These are phyloP conservation scores for Tetracladium setigerum DNA, from an alignment of 495 filamentous ascomycete species.

Conservation along the genomic window DNA sequence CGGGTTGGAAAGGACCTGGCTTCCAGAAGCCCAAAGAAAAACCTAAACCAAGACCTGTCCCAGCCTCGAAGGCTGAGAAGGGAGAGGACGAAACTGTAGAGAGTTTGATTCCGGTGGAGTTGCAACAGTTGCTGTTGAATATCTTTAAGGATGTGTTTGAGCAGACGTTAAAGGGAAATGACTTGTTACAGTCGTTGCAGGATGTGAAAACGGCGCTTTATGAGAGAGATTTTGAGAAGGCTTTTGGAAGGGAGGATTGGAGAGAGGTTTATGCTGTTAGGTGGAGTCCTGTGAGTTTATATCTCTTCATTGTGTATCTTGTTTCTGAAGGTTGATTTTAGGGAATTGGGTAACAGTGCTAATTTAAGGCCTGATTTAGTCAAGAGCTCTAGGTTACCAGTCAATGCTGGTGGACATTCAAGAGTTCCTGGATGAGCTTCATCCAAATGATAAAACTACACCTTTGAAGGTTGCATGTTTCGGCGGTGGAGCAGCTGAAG, in stretches of 20 bases:
- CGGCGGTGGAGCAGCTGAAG: conserved; percentile 84
- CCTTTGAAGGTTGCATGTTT: conserved; percentile 53
- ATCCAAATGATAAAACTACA: not conserved
- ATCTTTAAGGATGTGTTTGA: conserved; percentile 62
- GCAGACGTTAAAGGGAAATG: conserved; percentile 29
- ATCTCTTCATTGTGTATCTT: no score
- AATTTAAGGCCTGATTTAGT: no score
- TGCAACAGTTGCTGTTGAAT: conserved; percentile 72
- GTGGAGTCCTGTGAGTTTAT: conserved; percentile 61
- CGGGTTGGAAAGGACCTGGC: conserved; percentile 15
- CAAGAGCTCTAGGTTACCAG: conserved; percentile 68
- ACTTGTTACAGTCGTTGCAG: conserved; percentile 55
- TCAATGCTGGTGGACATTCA: conserved; percentile 50
- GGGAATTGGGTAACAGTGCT: no score
- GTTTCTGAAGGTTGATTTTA: no score
- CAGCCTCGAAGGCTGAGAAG: conserved; percentile 10
- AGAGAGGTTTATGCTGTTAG: conserved; percentile 76
- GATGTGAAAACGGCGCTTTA: conserved; percentile 77
- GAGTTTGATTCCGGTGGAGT: conserved; percentile 30
- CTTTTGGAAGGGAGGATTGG: conserved; percentile 62
- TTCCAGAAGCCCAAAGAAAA: conserved; percentile 12
- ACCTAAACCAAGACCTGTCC: not conserved
- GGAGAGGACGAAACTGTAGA: not conserved
- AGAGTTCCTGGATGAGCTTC: conserved; percentile 28
- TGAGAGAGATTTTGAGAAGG: conserved; percentile 71